Evolutionary conservation across 2,329 filamentous ascomycete genomes (phyloP).

Genomic region (Fusarium sp.): DNA sequence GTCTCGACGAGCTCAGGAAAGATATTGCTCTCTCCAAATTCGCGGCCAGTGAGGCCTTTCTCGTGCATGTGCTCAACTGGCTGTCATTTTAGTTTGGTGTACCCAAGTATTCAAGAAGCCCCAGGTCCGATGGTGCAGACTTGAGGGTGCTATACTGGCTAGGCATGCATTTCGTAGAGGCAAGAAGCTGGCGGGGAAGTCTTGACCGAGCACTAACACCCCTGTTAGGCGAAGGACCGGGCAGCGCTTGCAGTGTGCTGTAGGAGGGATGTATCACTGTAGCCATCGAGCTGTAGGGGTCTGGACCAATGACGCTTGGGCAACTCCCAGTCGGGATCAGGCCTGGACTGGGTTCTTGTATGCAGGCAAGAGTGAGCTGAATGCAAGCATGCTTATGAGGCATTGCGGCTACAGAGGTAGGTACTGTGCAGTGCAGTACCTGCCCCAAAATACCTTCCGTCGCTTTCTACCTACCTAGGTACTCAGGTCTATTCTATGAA

Average conservation of each 20-base stretch:
- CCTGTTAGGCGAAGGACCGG: conserved; percentile 9
- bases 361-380: conserved; percentile 27
- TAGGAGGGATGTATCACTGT: background rate
- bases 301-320: conserved; percentile 10
- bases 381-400: conserved; percentile 1
- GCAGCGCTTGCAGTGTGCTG: conserved; percentile 39
- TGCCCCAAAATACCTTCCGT: conserved; percentile 12
- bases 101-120: conserved; percentile 14
- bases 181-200: background rate
- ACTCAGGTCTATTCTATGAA: conserved; percentile 17
- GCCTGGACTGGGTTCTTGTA: conserved; percentile 3
- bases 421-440: conserved; percentile 12
- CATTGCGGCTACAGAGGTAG: background rate
- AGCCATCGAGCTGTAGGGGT: conserved; percentile 34
- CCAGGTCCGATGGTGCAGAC: conserved; percentile 25
- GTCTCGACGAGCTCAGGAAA: background rate
- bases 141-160: conserved; percentile 15
- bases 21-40: background rate
- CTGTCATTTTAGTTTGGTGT: conserved; percentile 19
- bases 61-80: conserved; percentile 3
- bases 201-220: conserved; percentile 3
- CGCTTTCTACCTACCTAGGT: background rate
- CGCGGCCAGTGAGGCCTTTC: conserved; percentile 5
- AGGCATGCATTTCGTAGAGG: background rate
- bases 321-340: conserved; percentile 10